A percentile compares a stretch with the other conserved stretches of the same genome.
Conservation (phyloP, 768 basidiomycete species). For the Russula sp. region DNA sequence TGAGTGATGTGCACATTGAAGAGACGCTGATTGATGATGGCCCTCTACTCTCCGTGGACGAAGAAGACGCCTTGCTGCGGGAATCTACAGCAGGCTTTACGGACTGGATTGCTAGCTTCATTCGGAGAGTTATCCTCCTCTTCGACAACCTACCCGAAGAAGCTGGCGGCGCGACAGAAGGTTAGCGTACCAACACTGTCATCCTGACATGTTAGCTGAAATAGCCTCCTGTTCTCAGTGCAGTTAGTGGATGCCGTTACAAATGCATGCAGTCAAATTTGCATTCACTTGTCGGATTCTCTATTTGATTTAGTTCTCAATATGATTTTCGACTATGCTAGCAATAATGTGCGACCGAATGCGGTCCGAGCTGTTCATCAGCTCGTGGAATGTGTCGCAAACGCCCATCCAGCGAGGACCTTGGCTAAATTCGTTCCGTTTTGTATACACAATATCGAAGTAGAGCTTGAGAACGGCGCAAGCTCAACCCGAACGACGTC, state of each 20-base stretch:
- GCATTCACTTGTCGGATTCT: slow-evolving; percentile 67
- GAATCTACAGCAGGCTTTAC: slow-evolving; percentile 73
- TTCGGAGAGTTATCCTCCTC: slow-evolving; percentile 72
- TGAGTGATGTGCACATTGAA: slow-evolving; percentile 36
- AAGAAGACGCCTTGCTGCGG: slow-evolving; percentile 70
- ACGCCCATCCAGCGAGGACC: slow-evolving; percentile 73
- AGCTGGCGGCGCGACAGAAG: slow-evolving; percentile 64
- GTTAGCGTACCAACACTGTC: slow-evolving; percentile 36
- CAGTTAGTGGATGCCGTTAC: slow-evolving; percentile 76
- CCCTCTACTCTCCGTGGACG: slow-evolving; percentile 49
- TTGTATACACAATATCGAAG: slow-evolving; percentile 63
- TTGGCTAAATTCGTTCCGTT: slow-evolving; percentile 75
- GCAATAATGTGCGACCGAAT: slow-evolving; percentile 76
- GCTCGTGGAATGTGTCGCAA: slow-evolving; percentile 80
- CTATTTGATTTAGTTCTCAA: slow-evolving; percentile 79
- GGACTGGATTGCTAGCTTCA: slow-evolving; percentile 80
- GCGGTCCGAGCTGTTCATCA: slow-evolving; percentile 85
- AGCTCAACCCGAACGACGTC: slow-evolving; percentile 72
- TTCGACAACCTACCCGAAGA: slow-evolving; percentile 88
- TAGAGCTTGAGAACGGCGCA: slow-evolving; percentile 83
- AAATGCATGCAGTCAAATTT: slow-evolving; percentile 73
- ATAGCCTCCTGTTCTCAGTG: slow-evolving; percentile 40
- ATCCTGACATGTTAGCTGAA: not conserved
- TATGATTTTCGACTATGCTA: slow-evolving; percentile 81
- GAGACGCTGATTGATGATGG: slow-evolving; percentile 32